Conservation (phyloP, 352 stramenopile genomes). For the Phytophthora ramorum region DNA sequence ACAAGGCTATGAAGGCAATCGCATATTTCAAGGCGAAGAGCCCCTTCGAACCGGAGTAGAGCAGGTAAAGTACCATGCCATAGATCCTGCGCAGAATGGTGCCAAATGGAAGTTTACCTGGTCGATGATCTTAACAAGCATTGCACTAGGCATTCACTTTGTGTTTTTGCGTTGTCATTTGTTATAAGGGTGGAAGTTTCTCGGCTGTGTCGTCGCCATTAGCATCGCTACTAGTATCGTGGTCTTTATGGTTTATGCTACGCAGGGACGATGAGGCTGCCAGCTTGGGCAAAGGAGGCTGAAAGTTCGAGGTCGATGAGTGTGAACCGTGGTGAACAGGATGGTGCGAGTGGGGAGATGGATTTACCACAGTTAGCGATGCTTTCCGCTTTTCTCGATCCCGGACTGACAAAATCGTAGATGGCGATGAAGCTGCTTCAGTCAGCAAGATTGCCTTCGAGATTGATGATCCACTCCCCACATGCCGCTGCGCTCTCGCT, state of each 20-base stretch:
- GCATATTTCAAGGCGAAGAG: slow-evolving; percentile 74
- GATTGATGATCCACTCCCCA: slow-evolving; percentile 25
- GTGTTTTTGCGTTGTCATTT: slow-evolving; percentile 25
- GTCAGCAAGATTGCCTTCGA: slow-evolving; percentile 63
- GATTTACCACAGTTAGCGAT: slow-evolving; percentile 11
- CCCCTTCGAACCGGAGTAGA: slow-evolving; percentile 52
- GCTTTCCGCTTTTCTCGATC: slow-evolving; percentile 49
- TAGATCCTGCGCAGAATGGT: neutral
- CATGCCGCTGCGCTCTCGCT: slow-evolving; percentile 51
- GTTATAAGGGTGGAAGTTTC: slow-evolving; percentile 57
- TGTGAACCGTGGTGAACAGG: slow-evolving; percentile 25
- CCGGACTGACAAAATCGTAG: slow-evolving; percentile 15
- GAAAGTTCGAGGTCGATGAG: slow-evolving; percentile 22
- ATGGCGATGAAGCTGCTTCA: slow-evolving; percentile 28
- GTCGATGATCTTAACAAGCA: slow-evolving; percentile 9
- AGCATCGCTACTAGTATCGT: slow-evolving; percentile 22
- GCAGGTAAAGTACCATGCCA: slow-evolving; percentile 1
- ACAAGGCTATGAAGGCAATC: slow-evolving; percentile 79
- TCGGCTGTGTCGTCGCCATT: slow-evolving; percentile 36
- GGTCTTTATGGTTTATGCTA: slow-evolving; percentile 34
- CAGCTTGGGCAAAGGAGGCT: slow-evolving; percentile 60
- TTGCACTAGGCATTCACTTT: slow-evolving; percentile 19
- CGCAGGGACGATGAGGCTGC: slow-evolving; percentile 44
- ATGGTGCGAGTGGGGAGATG: slow-evolving; percentile 17
- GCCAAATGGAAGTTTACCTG: slow-evolving; percentile 17